Evolutionary conservation across 805 yeast species (phyloP).

Genomic region (Candida nemodendra): DNA sequence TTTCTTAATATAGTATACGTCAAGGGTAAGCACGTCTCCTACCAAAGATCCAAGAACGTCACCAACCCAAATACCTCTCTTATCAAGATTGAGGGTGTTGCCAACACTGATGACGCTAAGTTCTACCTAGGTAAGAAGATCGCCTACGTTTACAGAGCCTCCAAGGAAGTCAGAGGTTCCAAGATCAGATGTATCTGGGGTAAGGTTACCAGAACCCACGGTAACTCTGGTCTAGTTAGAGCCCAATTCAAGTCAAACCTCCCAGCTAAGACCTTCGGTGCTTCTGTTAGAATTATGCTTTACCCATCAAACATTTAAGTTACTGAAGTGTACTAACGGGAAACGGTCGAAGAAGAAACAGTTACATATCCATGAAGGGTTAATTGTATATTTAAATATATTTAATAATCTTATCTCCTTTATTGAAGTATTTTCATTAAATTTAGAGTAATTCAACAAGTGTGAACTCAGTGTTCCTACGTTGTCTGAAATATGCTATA

Average conservation of each 20-base stretch:
- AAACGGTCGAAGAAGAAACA: conserved; percentile 10
- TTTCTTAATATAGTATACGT: conserved; percentile 75
- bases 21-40: conserved; percentile 99
- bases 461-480: too few relatives aligned
- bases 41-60: conserved; percentile 98
- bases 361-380: conserved; percentile 12
- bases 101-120: conserved; percentile 88
- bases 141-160: conserved; percentile 98
- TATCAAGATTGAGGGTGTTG: conserved; percentile 96
- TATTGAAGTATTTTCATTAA: conserved; percentile 1
- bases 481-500: too few relatives aligned
- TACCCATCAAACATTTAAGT: conserved; percentile 99
- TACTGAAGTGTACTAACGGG: conserved; percentile 10
- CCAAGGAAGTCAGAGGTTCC: conserved; percentile 97
- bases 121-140: conserved; percentile 99
- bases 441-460: background rate
- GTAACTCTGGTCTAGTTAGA: conserved; percentile 97
- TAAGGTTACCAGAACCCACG: conserved; percentile 98
- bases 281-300: conserved; percentile 98
- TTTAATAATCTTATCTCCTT: conserved; percentile 10
- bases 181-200: conserved; percentile 99
- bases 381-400: conserved; percentile 10
- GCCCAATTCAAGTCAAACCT: conserved; percentile 98
- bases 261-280: conserved; percentile 99
- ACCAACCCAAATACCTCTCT: conserved; percentile 98